Evolutionary conservation across 164 flowering plant genomes (phyloP), one percentile per base, ranked within the genome.

Genomic region (Cinnamomum chago): DNA sequence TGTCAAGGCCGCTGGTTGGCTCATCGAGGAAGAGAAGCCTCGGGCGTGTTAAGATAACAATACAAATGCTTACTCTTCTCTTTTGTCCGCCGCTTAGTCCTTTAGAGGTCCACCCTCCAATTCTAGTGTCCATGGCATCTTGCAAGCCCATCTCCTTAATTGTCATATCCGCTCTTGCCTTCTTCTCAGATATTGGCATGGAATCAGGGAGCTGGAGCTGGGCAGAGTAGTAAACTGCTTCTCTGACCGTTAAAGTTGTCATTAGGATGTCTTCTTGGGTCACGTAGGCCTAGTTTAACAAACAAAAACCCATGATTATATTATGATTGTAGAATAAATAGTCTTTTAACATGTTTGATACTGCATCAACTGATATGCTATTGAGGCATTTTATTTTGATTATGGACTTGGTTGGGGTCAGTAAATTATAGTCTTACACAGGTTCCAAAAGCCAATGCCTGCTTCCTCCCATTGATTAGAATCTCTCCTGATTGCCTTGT

Each of bases 1-100:
- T 87, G 69, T 90, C 95, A 0, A 90, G 86, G 1, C 91, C 89
- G 25, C 88, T 86, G 0, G 92, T 90, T 1, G 95, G 95, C 78
- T 91, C 94, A 67, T 91, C 97, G 10, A 92, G 84, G 60, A 90
- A 88, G 18, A 87, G 83, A 67, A 85, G 85, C 65, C 75, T 82
- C 0, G 95, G 95, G 17, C 82, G 70, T 3, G 83, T 87, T 25
- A 90, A 70, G 50, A 89, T 85, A 77, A 88, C 87, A 5, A 86
- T 71, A 72, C 87, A 81, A 70, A 90, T 90, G 84, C 89, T 86
- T 3, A 90, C 83, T 74, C 94, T 80, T 58, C 86, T 81, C 86
- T 83, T 87, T 58, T 90, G 87, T 0, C 95, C 92, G 0, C 84
- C 84, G 52, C 91, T 89, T 15, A 90, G 77, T 1, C 91, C 91